Conservation (phyloP, 225 moss, liverwort and hornwort species). For the Pseudoscleropodium purum region DNA sequence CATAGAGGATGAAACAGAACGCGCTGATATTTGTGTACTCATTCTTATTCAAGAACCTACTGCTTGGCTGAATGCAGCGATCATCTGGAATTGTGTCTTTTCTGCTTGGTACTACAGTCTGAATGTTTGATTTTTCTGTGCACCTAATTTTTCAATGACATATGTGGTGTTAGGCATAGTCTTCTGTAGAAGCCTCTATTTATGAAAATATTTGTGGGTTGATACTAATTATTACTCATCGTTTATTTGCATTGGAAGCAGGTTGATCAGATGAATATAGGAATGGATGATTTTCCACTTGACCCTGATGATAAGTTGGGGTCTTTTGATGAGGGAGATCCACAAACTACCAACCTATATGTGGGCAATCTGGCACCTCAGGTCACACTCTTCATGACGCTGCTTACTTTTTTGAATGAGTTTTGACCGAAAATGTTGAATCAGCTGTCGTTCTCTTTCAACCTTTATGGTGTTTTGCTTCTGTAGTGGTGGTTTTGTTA, state of each 20-base stretch:
- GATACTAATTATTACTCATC: neutral
- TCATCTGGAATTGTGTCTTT: neutral
- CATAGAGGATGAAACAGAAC: neutral
- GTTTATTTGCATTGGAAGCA: conserved; percentile 16
- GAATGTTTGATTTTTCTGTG: neutral
- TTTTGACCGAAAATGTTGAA: neutral
- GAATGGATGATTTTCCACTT: conserved; percentile 82
- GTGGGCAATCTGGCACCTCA: conserved; percentile 97
- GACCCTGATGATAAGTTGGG: conserved; percentile 92
- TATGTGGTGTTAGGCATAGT: neutral
- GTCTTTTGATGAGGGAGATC: conserved; percentile 97
- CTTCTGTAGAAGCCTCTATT: neutral
- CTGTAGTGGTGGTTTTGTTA: neutral
- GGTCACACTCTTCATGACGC: conserved; percentile 28
- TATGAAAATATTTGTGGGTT: neutral
- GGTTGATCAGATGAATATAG: conserved; percentile 55
- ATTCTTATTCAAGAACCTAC: neutral
- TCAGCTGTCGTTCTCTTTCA: neutral
- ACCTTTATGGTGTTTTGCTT: neutral
- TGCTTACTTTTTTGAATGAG: neutral
- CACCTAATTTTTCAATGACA: neutral
- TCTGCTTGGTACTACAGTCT: neutral
- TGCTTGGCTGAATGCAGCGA: neutral
- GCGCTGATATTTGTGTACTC: neutral
- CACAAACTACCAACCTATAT: conserved; percentile 97